These are phyloP conservation scores for Debaryomyces nepalensis DNA, from an alignment of 1,139 yeast species.

Conservation along the genomic window DNA sequence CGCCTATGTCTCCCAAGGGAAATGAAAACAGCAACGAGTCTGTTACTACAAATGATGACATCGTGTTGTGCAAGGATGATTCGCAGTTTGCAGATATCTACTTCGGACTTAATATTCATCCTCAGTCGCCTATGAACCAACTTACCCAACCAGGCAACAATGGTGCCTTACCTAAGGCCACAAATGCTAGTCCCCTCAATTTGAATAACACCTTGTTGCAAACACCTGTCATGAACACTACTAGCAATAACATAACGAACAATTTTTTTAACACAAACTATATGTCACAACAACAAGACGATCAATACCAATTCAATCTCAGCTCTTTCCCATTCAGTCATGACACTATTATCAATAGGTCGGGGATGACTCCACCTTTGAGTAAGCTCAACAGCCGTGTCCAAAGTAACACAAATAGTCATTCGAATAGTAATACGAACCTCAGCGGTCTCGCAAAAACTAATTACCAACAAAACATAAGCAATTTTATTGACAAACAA, in stretches of 20 bases:
- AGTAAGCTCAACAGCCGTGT: constrained; percentile 3
- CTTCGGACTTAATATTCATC: constrained; percentile 9
- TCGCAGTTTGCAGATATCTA: constrained; percentile 9
- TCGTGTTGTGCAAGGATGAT: constrained; percentile 8
- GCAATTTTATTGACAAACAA: constrained; percentile 21
- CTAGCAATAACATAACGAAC: constrained; percentile 40
- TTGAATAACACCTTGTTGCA: constrained; percentile 29
- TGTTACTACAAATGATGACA: constrained; percentile 11
- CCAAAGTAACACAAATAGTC: constrained; percentile 3
- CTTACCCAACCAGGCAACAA: background rate
- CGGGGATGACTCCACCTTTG: constrained; percentile 8
- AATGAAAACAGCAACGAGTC: constrained; percentile 12
- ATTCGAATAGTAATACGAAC: constrained; percentile 13
- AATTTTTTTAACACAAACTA: constrained; percentile 38
- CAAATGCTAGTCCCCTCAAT: constrained; percentile 17
- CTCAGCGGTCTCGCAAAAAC: constrained; percentile 25
- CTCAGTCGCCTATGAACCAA: constrained; percentile 7
- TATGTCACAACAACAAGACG: constrained; percentile 29
- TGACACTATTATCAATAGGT: constrained; percentile 11
- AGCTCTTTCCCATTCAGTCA: constrained; percentile 39
- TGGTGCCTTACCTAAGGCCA: background rate
- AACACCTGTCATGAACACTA: constrained; percentile 36
- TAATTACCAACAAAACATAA: constrained; percentile 14
- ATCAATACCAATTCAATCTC: constrained; percentile 40
- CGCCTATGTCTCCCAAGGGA: constrained; percentile 11